Evolutionary conservation across 495 filamentous ascomycete genomes (phyloP), one percentile per base, ranked within the genome.

Genomic region (Penicillium turbatum): DNA sequence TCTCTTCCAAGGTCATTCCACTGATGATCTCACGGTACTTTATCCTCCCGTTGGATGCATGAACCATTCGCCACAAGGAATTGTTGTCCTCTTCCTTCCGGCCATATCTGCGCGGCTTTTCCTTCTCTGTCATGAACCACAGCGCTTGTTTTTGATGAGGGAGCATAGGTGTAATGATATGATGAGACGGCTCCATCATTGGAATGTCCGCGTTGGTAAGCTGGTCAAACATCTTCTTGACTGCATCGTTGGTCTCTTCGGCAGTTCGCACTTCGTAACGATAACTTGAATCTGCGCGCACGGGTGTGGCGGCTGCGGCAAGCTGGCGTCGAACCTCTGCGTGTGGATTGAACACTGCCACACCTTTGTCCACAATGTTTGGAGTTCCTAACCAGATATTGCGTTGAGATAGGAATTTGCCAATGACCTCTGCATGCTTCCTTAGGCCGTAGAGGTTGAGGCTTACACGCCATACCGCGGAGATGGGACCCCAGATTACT

Each of bases 61-160:
- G 62, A 21, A 76, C 78, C 26, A 79, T 57, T 55, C 86, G 79
- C 90, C 90, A 96, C 15, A 95, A 79, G 0, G 89, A 89, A 40
- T 82, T 85, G 54, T 84, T 81, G 26, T 77, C 72, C 36, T 79
- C 78, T 16, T 83, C 79, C 9, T 78, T 73, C 10, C 73, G 72
- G 11, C 74, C 75, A 57, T 77, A 82, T 21, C 71, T 76, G 19
- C 77, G 79, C 32, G 79, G 79, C 26, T 81, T 76, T 67, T 97
- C 93, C 53, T 87, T 88, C n/a, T 80, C 80, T 6, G 72, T 84
- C 87, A 98, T 88, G 58, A 96, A 98, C 68, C 83, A 83, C 3
- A 98, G 76, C 0, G 86, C 93, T 69, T 97, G 92, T 62, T 90
- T 92, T 62, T 98, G 93, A 67, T 98, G 93, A 42, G 79, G 79